These are phyloP conservation scores for Pyrus communis DNA, from an alignment of 306 rosid species.

Conservation along the genomic window DNA sequence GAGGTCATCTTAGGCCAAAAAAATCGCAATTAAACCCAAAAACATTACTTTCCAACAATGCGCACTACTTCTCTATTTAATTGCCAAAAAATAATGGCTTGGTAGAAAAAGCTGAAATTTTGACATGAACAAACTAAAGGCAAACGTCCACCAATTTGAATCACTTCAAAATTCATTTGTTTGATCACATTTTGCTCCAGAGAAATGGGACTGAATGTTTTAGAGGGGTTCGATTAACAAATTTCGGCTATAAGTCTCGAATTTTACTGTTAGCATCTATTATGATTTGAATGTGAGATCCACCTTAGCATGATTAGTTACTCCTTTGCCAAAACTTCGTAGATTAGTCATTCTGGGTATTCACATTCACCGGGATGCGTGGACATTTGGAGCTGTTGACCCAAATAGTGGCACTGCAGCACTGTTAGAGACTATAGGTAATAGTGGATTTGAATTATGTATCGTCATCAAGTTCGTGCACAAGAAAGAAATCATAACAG, in stretches of 20 bases:
- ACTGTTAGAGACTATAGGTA: conserved; percentile 43
- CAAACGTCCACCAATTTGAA: too few species aligned
- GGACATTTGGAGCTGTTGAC: conserved; percentile 88
- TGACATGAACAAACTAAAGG: too few species aligned
- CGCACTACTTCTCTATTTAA: too few species aligned
- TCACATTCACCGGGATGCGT: conserved; percentile 53
- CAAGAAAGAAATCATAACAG: not conserved
- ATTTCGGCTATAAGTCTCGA: not conserved
- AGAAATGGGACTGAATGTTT: conserved; percentile 34
- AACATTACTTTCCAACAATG: too few species aligned
- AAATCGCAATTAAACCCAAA: too few species aligned
- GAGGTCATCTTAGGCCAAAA: too few species aligned
- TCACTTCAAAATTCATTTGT: too few species aligned
- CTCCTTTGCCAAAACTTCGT: conserved; percentile 20
- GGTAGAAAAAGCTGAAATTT: too few species aligned
- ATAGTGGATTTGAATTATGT: not conserved
- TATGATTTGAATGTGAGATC: not conserved
- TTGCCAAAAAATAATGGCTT: too few species aligned
- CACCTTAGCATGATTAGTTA: not conserved
- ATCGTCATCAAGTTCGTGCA: not conserved
- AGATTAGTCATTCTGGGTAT: conserved; percentile 71
- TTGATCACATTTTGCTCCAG: too few species aligned
- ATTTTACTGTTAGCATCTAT: not conserved
- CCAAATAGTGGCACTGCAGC: conserved; percentile 79
- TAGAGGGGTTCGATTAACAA: conserved; percentile 23